Percentiles rank a stretch among this genome's conserved stretches.
These are phyloP conservation scores for Porphyrellus cyaneotinctus DNA, from an alignment of 768 basidiomycete genomes.

Conservation along the genomic window DNA sequence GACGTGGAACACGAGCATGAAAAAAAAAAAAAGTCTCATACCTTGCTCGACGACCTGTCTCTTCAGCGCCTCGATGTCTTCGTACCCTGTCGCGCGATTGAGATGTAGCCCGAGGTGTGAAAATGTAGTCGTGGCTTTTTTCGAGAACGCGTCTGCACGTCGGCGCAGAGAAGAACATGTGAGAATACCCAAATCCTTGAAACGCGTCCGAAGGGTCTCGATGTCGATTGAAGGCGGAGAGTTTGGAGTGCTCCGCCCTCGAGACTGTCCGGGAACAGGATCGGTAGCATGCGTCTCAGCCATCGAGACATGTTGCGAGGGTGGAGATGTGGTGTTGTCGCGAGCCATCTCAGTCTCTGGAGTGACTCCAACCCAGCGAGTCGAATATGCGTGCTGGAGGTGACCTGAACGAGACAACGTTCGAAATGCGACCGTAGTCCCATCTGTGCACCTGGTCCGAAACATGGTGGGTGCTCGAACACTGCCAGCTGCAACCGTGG, in stretches of 20 bases:
- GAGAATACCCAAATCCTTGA: slow-evolving; percentile 45
- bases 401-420: slow-evolving; percentile 12
- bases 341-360: slow-evolving; percentile 1
- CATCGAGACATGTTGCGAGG: slow-evolving; percentile 3
- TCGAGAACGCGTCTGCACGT: slow-evolving; percentile 56
- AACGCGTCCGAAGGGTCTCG: slow-evolving; percentile 34
- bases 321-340: slow-evolving; percentile 3
- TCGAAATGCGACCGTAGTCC: slow-evolving; percentile 2
- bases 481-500: neutral
- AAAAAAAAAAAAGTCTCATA: slow-evolving; percentile 33
- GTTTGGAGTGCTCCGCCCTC: neutral
- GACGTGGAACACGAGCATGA: neutral
- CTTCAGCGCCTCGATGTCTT: slow-evolving; percentile 82
- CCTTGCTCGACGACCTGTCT: slow-evolving; percentile 76
- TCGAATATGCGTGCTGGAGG: slow-evolving; percentile 7
- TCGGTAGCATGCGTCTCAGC: neutral
- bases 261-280: neutral
- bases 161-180: slow-evolving; percentile 38
- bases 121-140: slow-evolving; percentile 53
- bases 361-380: neutral
- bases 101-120: slow-evolving; percentile 73
- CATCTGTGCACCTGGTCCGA: slow-evolving; percentile 7
- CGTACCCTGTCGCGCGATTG: slow-evolving; percentile 89
- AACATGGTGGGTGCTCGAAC: slow-evolving; percentile 16
- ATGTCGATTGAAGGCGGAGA: slow-evolving; percentile 12